Percentiles rank a stretch among this genome's conserved stretches.
These are phyloP conservation scores for Rhodotorula sp. DNA, from an alignment of 1,284 basidiomycete genomes.

Conservation along the genomic window DNA sequence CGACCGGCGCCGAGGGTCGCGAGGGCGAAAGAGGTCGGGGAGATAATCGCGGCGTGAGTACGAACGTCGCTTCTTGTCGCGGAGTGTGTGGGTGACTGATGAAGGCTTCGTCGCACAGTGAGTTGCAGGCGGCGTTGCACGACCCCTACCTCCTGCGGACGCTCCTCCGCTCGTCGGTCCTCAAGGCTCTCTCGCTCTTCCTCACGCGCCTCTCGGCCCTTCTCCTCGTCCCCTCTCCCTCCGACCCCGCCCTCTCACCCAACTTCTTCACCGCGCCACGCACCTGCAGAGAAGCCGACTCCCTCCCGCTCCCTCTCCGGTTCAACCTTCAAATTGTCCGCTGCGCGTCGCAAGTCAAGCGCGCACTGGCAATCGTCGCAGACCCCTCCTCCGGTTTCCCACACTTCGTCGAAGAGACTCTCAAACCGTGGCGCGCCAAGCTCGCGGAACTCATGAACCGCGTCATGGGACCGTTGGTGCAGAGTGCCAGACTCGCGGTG, in stretches of 20 bases:
- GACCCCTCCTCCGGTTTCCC: slow-evolving; percentile 20
- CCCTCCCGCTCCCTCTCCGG: slow-evolving; percentile 33
- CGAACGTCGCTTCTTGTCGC: neutral
- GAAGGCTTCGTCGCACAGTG: slow-evolving; percentile 19
- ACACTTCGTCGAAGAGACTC: slow-evolving; percentile 40
- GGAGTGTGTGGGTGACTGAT: neutral
- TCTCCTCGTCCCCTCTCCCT: slow-evolving; percentile 33
- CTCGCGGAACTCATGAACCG: slow-evolving; percentile 39
- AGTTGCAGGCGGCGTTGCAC: slow-evolving; percentile 39
- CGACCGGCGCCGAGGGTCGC: slow-evolving; percentile 37
- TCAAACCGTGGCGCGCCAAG: slow-evolving; percentile 43
- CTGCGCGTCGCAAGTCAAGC: slow-evolving; percentile 40
- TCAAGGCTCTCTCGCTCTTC: slow-evolving; percentile 44
- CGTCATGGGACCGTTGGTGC: slow-evolving; percentile 42
- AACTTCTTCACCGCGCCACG: slow-evolving; percentile 21
- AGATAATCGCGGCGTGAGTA: slow-evolving; percentile 37
- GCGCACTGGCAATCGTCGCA: slow-evolving; percentile 18
- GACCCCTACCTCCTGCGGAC: slow-evolving; percentile 44
- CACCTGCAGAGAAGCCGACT: slow-evolving; percentile 36
- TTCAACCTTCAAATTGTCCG: slow-evolving; percentile 44
- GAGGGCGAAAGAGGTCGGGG: slow-evolving; percentile 35
- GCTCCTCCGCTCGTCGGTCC: slow-evolving; percentile 43
- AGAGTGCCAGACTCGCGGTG: slow-evolving; percentile 13
- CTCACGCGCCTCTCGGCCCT: slow-evolving; percentile 42
- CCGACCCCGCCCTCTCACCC: slow-evolving; percentile 19